Percentiles rank a stretch among this genome's conserved stretches.
Evolutionary conservation across 371 early-diverging fungal species (phyloP).

Genomic region (Saksenaea vasiformis): DNA sequence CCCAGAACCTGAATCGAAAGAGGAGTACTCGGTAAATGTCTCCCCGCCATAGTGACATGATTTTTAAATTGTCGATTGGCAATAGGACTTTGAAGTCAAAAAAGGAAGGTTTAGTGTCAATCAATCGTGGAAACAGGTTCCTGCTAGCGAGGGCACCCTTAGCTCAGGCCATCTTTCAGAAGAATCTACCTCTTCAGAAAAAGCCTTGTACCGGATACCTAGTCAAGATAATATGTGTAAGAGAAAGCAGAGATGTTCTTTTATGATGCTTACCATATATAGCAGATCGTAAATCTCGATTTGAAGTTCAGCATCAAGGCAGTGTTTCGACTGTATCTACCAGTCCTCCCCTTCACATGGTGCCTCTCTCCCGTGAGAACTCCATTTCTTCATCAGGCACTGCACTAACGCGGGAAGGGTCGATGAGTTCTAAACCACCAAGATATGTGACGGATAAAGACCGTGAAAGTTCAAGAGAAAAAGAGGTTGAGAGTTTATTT

Average conservation of each 20-base stretch:
- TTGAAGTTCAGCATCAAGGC: slow-evolving; percentile 18
- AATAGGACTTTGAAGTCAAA: slow-evolving; percentile 46
- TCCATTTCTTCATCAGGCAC: slow-evolving; percentile 31
- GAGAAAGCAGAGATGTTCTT: not conserved
- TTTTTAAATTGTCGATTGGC: not conserved
- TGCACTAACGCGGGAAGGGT: slow-evolving; percentile 19
- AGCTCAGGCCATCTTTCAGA: slow-evolving; percentile 1
- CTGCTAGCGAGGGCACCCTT: not conserved
- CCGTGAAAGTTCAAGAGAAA: not conserved
- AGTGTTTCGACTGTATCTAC: not conserved
- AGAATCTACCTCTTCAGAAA: not conserved
- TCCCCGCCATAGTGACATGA: not conserved
- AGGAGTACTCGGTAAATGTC: slow-evolving; percentile 13
- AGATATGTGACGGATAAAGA: not conserved
- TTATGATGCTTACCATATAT: not conserved
- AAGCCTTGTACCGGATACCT: slow-evolving; percentile 5
- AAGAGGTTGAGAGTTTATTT: not conserved
- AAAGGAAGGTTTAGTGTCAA: slow-evolving; percentile 65
- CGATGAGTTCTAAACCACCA: slow-evolving; percentile 20
- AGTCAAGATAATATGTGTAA: slow-evolving; percentile 18
- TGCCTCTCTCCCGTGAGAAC: slow-evolving; percentile 40
- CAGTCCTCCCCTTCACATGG: not conserved
- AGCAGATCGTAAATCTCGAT: slow-evolving; percentile 24
- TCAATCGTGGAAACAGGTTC: slow-evolving; percentile 19
- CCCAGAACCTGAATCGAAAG: slow-evolving; percentile 6